Evolutionary conservation across 345 rosid genomes (phyloP), one percentile per base, ranked within the genome.

Genomic region (Arabis alpina): DNA sequence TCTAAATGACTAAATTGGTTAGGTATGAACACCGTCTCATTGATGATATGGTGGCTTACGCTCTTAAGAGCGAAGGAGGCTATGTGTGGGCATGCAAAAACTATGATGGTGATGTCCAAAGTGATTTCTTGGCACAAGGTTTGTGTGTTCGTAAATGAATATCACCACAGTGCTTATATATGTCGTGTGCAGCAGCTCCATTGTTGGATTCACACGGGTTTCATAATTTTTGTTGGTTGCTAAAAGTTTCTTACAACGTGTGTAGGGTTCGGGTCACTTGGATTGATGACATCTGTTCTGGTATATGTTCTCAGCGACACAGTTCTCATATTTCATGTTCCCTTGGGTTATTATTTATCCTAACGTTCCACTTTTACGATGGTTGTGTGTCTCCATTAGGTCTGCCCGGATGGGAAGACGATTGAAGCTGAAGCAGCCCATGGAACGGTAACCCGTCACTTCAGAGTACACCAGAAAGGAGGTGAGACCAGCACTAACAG

Each of bases 401-500:
- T 94, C 40, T 94, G 99, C 73, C 99, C 99, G 0, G 99, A 94
- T 76, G 99, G 99, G 12, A 94, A 91, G 83, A 94, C 99, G 0
- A 91, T 94, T 34, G 99, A 94, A 83, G 94, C 99, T 59, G 99
- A 94, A 80, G 99, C 99, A 24, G 99, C 99, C 4, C 99, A 94
- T 40, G 99, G 99, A 51, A 94, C 99, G 0, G 99, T 94, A 30
- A 94, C 99, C 1, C 83, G 99, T 34, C 99, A 94, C 82, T 94
- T 75, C 80, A 81, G 99, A 71, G 99, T 94, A 77, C 98, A 94
- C 50, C 99, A 94, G 83, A 94, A 91, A 78, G 98, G 98, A 57
- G 99, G 99, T 16, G 98, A 94, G 82, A 94, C 99, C 68, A 94
- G 99, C 83, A 94, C 99, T 52, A 94, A 94, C 89, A 94, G 99